phyloP scores from a whole-genome alignment of 768 basidiomycete species.

The Podaxis pistillaris region DNA sequence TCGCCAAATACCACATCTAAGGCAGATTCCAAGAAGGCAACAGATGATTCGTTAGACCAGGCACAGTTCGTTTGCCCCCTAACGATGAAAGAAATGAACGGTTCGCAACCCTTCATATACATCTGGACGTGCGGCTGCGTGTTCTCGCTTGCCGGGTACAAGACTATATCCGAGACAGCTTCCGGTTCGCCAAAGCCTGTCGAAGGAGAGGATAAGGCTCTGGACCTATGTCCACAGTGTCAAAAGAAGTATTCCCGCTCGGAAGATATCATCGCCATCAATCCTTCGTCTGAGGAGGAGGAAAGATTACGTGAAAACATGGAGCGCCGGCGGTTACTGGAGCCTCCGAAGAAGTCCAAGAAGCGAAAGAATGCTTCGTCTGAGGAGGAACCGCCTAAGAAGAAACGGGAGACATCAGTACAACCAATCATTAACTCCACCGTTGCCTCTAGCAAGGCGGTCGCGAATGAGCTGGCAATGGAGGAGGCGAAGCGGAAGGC shows the following conservation, averaged over 20 bases:
- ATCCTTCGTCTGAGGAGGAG: constrained; percentile 69
- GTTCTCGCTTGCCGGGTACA: constrained; percentile 82
- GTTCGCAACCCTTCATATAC: constrained; percentile 84
- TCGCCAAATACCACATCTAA: constrained; percentile 65
- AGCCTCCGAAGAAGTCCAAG: constrained; percentile 58
- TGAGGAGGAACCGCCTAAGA: constrained; percentile 37
- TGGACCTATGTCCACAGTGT: constrained; percentile 78
- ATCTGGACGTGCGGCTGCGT: constrained; percentile 86
- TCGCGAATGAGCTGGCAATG: constrained; percentile 67
- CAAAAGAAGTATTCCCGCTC: constrained; percentile 61
- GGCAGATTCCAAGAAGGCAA: constrained; percentile 30
- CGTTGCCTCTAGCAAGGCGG: constrained; percentile 61
- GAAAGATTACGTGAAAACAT: constrained; percentile 54
- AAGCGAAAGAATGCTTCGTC: constrained; percentile 50
- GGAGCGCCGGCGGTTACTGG: constrained; percentile 54
- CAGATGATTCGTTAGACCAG: constrained; percentile 36
- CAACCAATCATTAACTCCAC: constrained; percentile 48
- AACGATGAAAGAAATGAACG: constrained; percentile 94
- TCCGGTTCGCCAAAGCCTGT: constrained; percentile 25
- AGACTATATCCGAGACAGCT: constrained; percentile 49
- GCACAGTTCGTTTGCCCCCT: constrained; percentile 89
- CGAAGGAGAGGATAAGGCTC: constrained; percentile 31
- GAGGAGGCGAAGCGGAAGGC: constrained; percentile 85
- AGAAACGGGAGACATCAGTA: constrained; percentile 43
- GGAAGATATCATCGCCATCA: constrained; percentile 61